phyloP scores from a whole-genome alignment of 306 rosid genomes.

The Ormosia emarginata region DNA sequence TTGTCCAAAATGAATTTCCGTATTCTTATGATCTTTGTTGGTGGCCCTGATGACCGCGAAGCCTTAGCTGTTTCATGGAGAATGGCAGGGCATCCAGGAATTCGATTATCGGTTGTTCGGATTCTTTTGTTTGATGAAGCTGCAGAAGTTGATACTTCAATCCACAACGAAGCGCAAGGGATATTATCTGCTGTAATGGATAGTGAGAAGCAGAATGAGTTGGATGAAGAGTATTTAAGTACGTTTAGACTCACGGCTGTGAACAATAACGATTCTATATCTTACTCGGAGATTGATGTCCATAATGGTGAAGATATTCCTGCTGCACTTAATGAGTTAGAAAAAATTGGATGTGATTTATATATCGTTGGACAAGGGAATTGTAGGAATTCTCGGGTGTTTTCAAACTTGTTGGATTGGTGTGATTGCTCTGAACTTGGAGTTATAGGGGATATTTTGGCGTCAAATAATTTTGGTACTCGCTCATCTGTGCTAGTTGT shows the following conservation, averaged over 20 bases:
- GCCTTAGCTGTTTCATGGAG: slow-evolving; percentile 58
- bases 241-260: slow-evolving; percentile 27
- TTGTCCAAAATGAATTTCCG: not conserved
- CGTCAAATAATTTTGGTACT: slow-evolving; percentile 29
- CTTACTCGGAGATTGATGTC: slow-evolving; percentile 32
- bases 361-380: slow-evolving; percentile 54
- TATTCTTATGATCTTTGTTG: slow-evolving; percentile 31
- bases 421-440: slow-evolving; percentile 55
- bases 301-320: slow-evolving; percentile 33
- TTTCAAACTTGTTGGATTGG: slow-evolving; percentile 34
- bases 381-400: slow-evolving; percentile 2
- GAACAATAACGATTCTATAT: slow-evolving; percentile 25
- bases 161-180: not conserved
- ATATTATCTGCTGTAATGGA: not conserved
- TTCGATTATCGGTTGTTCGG: slow-evolving; percentile 37
- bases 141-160: not conserved
- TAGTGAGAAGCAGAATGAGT: slow-evolving; percentile 20
- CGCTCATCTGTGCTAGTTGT: slow-evolving; percentile 48
- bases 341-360: slow-evolving; percentile 27
- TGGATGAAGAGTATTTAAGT: slow-evolving; percentile 40
- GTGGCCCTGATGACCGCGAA: slow-evolving; percentile 59
- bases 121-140: slow-evolving; percentile 30
- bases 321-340: slow-evolving; percentile 20
- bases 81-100: slow-evolving; percentile 39
- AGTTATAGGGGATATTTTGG: slow-evolving; percentile 46